Evolutionary conservation across 208 protist species (phyloP), one percentile per base, ranked within the genome.

Genomic region (Trypanosoma brucei): DNA sequence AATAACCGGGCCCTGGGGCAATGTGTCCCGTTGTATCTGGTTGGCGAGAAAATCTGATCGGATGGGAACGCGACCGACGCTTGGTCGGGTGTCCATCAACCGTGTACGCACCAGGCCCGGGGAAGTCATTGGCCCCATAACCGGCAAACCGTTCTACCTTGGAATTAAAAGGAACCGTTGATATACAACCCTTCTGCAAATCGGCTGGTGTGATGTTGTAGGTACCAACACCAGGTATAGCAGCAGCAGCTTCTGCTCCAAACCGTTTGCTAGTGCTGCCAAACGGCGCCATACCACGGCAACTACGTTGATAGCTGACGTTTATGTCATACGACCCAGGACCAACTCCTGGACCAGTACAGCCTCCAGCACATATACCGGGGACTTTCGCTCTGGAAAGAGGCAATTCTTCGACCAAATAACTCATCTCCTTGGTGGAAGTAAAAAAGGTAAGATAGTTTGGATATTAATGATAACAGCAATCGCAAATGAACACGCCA

Each of bases 291-390:
- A 77, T 57, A 31, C 72, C 78, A 55, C 78, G 59, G 56, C 77
- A 81, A 13, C 46, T 60, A 51, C 54, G 37, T n/a, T 48, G 31
- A 5, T 2, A 39, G 42, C 70, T 45, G 2, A 34, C 62, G 38
- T 70, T 64, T 33, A 91, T n/a, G 59, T 91, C 66, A 63, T 92
- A 94, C 0, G 79, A 75, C 3, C 88, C 84, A 33, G 88, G 88
- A 38, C 88, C 88, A 8, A 94, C 74, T 49, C 57, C 65, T 51
- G 81, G 75, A 9, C 81, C 79, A 11, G 83, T 88, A 34, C 64
- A 68, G 3, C 52, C 30, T 33, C 38, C 44, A 22, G 40, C 40
- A 39, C 71, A 62, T 36, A 81, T 37, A 2, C 75, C 74, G 38
- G 59, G 72, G 3, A 72, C 61, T 62, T 94, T 94, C 3, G 81